A percentile compares a stretch with the other conserved stretches of the same genome.
Evolutionary conservation across 2,329 filamentous ascomycete species (phyloP).

Genomic region (Cladorrhinum sp.): DNA sequence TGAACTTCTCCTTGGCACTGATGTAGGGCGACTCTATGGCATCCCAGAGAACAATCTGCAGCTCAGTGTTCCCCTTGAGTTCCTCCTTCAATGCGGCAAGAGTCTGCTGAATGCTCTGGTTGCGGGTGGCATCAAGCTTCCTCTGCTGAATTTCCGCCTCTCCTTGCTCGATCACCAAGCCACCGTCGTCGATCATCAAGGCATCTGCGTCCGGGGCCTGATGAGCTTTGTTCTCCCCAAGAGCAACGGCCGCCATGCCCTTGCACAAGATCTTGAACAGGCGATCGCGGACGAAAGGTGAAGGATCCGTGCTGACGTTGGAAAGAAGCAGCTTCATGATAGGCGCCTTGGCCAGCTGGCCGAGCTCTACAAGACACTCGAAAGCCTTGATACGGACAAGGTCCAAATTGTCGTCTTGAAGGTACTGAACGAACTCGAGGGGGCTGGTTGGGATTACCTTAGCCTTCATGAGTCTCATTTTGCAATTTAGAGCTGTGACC

Average conservation of each 20-base stretch:
- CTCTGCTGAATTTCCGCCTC: conserved; percentile 42
- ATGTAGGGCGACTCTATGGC: conserved; percentile 47
- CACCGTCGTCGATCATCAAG: conserved; percentile 35
- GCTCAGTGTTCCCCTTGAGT: conserved; percentile 41
- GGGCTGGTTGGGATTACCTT: conserved; percentile 54
- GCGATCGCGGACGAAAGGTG: conserved; percentile 59
- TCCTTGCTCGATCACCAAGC: conserved; percentile 47
- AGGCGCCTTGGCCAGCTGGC: conserved; percentile 52
- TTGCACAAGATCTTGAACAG: conserved; percentile 58
- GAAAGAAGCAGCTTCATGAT: conserved; percentile 57
- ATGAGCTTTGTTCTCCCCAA: conserved; percentile 51
- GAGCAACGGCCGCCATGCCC: conserved; percentile 61
- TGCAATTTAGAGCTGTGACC: conserved; percentile 58
- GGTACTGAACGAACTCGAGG: conserved; percentile 59
- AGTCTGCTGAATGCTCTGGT: conserved; percentile 46
- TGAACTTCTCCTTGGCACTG: conserved; percentile 46
- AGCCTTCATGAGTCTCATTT: conserved; percentile 61
- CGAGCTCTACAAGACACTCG: conserved; percentile 62
- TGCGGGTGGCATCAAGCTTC: conserved; percentile 46
- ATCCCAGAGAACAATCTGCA: conserved; percentile 48
- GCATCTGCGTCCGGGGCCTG: conserved; percentile 23
- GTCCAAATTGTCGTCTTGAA: conserved; percentile 62
- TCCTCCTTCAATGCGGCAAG: conserved; percentile 47
- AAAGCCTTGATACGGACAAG: conserved; percentile 64
- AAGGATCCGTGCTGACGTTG: conserved; percentile 59